Conservation (phyloP, 176 grass and related monocot species). For the Alopecurus myosuroides region DNA sequence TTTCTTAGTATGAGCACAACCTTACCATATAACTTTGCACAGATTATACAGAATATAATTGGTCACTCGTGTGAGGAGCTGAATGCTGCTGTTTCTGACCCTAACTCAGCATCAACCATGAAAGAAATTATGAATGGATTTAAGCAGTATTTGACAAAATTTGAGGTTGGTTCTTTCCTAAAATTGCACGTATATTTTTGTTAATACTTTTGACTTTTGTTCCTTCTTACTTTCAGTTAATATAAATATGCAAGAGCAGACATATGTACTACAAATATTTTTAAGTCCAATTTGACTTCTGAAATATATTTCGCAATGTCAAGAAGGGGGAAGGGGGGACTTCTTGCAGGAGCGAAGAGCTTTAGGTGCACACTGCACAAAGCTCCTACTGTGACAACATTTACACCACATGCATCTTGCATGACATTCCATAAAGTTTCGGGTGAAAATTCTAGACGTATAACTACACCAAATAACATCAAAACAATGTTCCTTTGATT, state of each 20-base stretch:
- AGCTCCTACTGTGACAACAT: neutral
- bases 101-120: constrained; percentile 29
- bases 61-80: constrained; percentile 64
- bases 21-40: neutral
- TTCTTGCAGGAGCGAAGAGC: neutral
- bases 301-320: neutral
- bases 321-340: neutral
- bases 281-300: neutral
- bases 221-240: neutral
- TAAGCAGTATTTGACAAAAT: constrained; percentile 58
- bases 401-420: neutral
- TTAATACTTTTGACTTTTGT: neutral
- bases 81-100: constrained; percentile 49
- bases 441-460: neutral
- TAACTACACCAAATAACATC: neutral
- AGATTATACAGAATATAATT: constrained; percentile 69
- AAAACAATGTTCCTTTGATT: neutral
- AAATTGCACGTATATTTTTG: neutral
- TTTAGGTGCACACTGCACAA: neutral
- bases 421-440: neutral
- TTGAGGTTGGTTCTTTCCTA: constrained; percentile 57
- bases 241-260: neutral
- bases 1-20: neutral
- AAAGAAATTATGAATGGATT: constrained; percentile 53
- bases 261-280: neutral